These are phyloP conservation scores for Cynara cardunculus DNA, from an alignment of 129 eudicot genomes.

Conservation along the genomic window DNA sequence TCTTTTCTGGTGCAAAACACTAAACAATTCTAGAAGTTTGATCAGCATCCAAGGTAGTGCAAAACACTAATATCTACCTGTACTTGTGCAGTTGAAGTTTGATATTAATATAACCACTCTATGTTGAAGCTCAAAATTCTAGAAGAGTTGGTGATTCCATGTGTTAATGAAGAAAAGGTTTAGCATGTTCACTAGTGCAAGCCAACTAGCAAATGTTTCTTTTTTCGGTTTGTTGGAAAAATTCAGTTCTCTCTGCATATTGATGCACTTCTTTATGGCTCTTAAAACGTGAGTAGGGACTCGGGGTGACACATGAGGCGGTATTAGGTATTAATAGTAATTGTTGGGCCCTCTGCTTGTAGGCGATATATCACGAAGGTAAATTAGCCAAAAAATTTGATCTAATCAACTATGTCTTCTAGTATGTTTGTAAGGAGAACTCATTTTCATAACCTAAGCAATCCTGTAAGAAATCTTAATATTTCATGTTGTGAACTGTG, in stretches of 20 bases:
- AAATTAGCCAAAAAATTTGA: too few relatives aligned
- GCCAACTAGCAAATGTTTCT: background rate
- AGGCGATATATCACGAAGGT: too few relatives aligned
- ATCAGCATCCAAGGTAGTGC: too few relatives aligned
- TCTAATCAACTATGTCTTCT: too few relatives aligned
- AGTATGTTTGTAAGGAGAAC: too few relatives aligned
- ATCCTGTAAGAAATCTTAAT: background rate
- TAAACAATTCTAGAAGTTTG: too few relatives aligned
- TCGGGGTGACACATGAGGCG: background rate
- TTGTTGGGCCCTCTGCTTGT: background rate
- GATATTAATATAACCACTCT: background rate
- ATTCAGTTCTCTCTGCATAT: background rate
- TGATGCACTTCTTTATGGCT: background rate
- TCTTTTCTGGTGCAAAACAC: conserved; percentile 63
- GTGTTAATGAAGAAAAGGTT: background rate
- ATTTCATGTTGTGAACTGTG: background rate
- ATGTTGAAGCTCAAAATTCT: background rate
- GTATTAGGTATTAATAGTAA: too few relatives aligned
- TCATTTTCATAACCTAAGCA: too few relatives aligned
- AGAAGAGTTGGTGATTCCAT: background rate
- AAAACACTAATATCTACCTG: too few relatives aligned
- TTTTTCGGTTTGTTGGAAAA: background rate
- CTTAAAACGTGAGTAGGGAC: background rate
- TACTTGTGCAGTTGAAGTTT: background rate
- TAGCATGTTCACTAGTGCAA: background rate